Percentiles rank a stretch among this genome's conserved stretches.
Conservation (phyloP, 73 alveolate genomes). For the Tetrahymena malaccensis region DNA sequence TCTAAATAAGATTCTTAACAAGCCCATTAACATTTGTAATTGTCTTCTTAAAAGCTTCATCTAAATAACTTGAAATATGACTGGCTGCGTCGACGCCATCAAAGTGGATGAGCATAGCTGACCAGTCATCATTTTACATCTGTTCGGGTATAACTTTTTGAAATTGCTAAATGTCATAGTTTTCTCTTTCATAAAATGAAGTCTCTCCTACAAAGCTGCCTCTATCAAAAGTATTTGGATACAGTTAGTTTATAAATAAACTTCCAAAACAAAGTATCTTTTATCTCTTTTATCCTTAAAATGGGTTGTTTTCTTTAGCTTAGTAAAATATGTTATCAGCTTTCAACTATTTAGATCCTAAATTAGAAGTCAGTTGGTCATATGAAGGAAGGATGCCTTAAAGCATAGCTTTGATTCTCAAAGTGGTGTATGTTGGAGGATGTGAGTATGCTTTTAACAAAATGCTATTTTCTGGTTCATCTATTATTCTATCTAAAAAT, state of each 20-base stretch:
- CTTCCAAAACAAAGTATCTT: background rate
- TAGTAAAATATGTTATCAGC: background rate
- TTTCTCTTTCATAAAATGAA: background rate
- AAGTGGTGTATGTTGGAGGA: background rate
- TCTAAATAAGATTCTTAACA: background rate
- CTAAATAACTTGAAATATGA: background rate
- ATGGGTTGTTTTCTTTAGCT: background rate
- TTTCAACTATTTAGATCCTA: background rate
- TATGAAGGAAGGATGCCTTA: background rate
- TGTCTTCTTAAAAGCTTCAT: background rate
- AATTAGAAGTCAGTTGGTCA: background rate
- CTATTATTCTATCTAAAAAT: background rate
- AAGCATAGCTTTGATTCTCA: background rate
- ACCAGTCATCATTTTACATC: background rate
- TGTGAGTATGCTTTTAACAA: background rate
- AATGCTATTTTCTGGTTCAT: background rate
- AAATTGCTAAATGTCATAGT: background rate
- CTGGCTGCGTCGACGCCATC: background rate
- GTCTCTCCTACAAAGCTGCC: background rate
- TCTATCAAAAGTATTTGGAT: background rate
- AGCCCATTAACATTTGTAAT: background rate
- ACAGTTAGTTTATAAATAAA: background rate
- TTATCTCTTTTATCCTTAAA: background rate
- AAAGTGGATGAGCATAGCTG: background rate
- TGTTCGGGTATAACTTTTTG: background rate